phyloP scores from a whole-genome alignment of 192 early-diverging fungal species.

The Gigaspora rosea region DNA sequence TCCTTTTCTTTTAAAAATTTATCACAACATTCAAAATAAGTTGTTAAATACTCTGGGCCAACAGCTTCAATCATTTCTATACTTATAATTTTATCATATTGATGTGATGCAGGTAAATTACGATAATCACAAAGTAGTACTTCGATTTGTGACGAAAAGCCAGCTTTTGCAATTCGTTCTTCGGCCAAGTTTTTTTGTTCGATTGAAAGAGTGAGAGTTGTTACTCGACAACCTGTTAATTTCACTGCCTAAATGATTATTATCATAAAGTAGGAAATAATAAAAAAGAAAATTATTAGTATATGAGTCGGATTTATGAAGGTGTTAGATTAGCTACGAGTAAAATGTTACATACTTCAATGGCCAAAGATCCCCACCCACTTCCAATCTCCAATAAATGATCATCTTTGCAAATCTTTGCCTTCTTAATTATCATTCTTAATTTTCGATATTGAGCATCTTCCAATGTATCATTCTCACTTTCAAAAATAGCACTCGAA shows the following conservation, averaged over 20 bases:
- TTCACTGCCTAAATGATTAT: conserved; percentile 45
- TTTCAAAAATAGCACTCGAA: conserved; percentile 69
- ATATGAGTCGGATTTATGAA: background rate
- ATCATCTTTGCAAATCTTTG: conserved; percentile 51
- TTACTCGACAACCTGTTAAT: conserved; percentile 58
- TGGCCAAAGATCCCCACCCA: conserved; percentile 73
- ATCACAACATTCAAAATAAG: conserved; percentile 64
- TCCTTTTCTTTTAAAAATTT: conserved; percentile 55
- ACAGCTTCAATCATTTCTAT: conserved; percentile 81
- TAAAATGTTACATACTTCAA: conserved; percentile 43
- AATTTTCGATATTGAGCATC: conserved; percentile 66
- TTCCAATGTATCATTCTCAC: conserved; percentile 59
- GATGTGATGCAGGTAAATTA: conserved; percentile 52
- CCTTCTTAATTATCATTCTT: conserved; percentile 58
- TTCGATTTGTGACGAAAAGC: conserved; percentile 54
- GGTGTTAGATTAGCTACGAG: background rate
- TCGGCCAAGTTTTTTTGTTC: conserved; percentile 70
- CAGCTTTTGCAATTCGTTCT: conserved; percentile 59
- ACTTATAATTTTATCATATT: conserved; percentile 71
- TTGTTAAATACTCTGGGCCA: conserved; percentile 62
- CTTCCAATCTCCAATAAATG: conserved; percentile 73
- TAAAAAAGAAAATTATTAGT: no score
- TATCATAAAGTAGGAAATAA: no score
- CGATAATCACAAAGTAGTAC: conserved; percentile 73
- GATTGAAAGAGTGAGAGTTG: conserved; percentile 63